phyloP scores from a whole-genome alignment of 371 early-diverging fungal genomes.

The Actinomucor elegans region DNA sequence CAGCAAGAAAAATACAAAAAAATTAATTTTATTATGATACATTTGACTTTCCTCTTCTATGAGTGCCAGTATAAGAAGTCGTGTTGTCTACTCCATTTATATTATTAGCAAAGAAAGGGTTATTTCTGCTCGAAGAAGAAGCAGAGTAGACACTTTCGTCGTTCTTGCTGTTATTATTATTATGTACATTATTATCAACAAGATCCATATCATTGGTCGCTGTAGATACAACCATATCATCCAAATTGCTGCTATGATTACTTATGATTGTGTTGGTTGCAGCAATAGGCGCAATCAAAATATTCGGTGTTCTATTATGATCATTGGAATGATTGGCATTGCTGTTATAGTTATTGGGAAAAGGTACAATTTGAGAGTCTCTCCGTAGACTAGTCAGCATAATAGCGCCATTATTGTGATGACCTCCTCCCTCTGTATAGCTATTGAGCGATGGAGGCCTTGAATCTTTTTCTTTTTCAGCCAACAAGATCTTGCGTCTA shows the following conservation, averaged over 20 bases:
- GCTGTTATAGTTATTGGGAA: neutral
- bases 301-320: neutral
- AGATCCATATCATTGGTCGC: no score
- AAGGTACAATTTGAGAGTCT: slow-evolving; percentile 6
- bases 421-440: neutral
- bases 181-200: no score
- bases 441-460: slow-evolving; percentile 26
- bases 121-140: neutral
- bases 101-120: neutral
- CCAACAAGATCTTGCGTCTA: slow-evolving; percentile 15
- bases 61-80: neutral
- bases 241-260: no score
- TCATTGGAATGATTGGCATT: neutral
- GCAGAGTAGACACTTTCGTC: neutral
- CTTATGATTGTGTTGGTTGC: no score
- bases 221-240: no score
- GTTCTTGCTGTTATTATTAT: neutral
- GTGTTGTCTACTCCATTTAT: neutral
- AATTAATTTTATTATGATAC: neutral
- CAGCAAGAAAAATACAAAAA: neutral
- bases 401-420: no score
- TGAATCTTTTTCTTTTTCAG: slow-evolving; percentile 40
- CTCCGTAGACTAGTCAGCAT: neutral
- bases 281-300: no score
- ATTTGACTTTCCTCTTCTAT: slow-evolving; percentile 14